Conservation (phyloP, 345 rosid genomes). For the Iberis pinnata region DNA sequence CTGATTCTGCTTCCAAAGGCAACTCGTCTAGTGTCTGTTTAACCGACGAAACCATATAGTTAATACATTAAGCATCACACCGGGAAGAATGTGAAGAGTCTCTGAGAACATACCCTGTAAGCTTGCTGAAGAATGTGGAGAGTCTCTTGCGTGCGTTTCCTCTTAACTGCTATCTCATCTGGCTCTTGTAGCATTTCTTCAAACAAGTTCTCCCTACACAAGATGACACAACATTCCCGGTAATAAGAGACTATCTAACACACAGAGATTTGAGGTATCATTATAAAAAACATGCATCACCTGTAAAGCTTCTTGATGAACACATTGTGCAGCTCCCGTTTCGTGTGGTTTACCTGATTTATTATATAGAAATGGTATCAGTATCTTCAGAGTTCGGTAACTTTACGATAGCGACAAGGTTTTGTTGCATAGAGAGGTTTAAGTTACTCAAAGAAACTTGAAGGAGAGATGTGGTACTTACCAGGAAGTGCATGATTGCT, state of each 20-base stretch:
- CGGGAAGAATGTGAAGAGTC: no score
- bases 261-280: neutral
- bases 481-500: conserved; percentile 99
- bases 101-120: conserved; percentile 55
- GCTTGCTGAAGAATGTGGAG: conserved; percentile 92
- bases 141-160: conserved; percentile 80
- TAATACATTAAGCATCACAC: no score
- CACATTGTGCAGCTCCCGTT: conserved; percentile 91
- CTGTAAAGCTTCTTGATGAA: conserved; percentile 95
- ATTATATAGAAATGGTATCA: conserved; percentile 14
- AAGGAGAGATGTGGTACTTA: conserved; percentile 22
- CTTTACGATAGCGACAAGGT: neutral
- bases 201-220: conserved; percentile 79
- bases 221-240: conserved; percentile 11
- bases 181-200: conserved; percentile 99
- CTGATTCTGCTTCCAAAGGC: conserved; percentile 84
- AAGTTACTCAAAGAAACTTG: neutral
- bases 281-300: conserved; percentile 28
- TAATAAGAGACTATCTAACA: conserved; percentile 10
- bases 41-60: conserved; percentile 5
- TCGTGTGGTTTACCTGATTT: conserved; percentile 85
- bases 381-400: conserved; percentile 2
- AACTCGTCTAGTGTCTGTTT: conserved; percentile 84
- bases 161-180: conserved; percentile 70
- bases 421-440: no score